Evolutionary conservation across 2,329 filamentous ascomycete species (phyloP).

Genomic region (Arthrobotrys sphaeroides): DNA sequence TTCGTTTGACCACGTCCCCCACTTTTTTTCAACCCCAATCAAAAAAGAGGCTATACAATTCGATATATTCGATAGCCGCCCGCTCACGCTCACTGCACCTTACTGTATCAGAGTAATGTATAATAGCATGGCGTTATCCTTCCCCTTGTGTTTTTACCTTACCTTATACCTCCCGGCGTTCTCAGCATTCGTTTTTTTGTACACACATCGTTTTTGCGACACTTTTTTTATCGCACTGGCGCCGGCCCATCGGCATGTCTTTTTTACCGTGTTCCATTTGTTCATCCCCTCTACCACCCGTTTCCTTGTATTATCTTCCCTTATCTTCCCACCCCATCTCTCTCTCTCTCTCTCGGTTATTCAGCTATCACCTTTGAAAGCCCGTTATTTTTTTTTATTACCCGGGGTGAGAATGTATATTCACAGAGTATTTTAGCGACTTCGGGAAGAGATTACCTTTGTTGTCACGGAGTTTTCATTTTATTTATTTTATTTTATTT

Average conservation of each 20-base stretch:
- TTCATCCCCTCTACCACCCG: background rate
- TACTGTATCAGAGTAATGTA: slow-evolving; percentile 52
- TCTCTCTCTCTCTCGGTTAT: too few relatives aligned
- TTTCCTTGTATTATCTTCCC: background rate
- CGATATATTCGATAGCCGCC: background rate
- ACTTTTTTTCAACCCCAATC: too few relatives aligned
- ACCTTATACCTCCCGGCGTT: slow-evolving; percentile 50
- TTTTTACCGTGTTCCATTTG: background rate
- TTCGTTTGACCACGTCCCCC: background rate
- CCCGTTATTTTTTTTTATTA: background rate
- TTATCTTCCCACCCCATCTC: too few relatives aligned
- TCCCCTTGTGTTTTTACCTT: slow-evolving; percentile 3
- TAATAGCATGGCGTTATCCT: slow-evolving; percentile 40
- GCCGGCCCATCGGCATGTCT: background rate
- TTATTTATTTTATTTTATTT: too few relatives aligned
- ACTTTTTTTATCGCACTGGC: slow-evolving; percentile 1
- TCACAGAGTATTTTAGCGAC: background rate
- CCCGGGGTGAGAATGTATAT: slow-evolving; percentile 7
- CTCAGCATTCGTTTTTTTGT: too few relatives aligned
- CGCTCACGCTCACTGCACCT: slow-evolving; percentile 31
- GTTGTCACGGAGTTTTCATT: background rate
- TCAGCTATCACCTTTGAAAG: background rate
- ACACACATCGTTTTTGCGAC: too few relatives aligned
- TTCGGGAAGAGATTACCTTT: background rate
- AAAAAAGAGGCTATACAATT: slow-evolving; percentile 4